Evolutionary conservation across 176 grass and related monocot genomes (phyloP).

Genomic region (Ananas comosus): DNA sequence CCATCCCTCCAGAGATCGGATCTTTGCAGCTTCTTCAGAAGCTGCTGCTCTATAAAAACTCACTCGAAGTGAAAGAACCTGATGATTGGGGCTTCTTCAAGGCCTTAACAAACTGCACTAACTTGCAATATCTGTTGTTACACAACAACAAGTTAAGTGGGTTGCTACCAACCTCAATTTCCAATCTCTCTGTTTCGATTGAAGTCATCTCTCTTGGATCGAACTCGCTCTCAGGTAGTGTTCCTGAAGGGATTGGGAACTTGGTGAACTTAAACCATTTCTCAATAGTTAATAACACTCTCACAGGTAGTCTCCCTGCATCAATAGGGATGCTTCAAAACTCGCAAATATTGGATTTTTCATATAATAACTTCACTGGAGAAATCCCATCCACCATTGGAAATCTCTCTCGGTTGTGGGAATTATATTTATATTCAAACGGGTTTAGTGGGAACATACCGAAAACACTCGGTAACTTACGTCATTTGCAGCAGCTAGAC

Average conservation of each 20-base stretch:
- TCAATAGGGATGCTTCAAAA: neutral
- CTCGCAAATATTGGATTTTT: neutral
- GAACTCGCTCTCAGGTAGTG: constrained; percentile 3
- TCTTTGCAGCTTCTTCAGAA: neutral
- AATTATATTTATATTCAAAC: neutral
- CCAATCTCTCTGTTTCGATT: neutral
- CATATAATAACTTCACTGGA: constrained; percentile 1
- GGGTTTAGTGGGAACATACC: constrained; percentile 6
- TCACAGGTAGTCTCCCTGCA: constrained; percentile 4
- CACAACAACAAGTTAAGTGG: neutral
- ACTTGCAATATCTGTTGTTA: neutral
- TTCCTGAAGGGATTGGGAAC: constrained; percentile 14
- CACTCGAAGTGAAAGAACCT: neutral
- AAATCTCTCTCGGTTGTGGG: neutral
- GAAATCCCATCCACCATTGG: constrained; percentile 14
- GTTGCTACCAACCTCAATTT: neutral
- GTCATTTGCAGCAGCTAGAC: neutral
- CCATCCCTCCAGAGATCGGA: neutral
- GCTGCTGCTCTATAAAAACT: neutral
- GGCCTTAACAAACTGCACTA: constrained; percentile 2
- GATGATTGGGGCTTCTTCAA: constrained; percentile 3
- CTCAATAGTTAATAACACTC: neutral
- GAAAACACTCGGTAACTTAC: neutral
- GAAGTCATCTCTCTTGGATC: neutral
- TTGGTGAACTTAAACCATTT: constrained; percentile 1